phyloP scores from a whole-genome alignment of 1,139 yeast species.

The Magnusiomyces clavatus region DNA sequence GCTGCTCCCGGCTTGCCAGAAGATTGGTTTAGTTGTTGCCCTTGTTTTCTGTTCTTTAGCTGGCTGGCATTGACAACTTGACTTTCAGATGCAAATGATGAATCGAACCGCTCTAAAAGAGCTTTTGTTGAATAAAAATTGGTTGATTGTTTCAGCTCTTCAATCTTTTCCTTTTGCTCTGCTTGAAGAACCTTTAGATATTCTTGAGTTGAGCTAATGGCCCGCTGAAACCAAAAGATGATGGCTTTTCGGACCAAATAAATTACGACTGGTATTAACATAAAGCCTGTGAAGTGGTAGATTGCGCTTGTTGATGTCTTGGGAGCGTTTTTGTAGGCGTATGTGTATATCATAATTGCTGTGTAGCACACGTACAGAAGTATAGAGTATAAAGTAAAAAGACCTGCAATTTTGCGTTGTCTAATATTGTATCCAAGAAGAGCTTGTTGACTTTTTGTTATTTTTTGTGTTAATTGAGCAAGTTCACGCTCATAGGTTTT shows the following conservation, averaged over 20 bases:
- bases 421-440: slow-evolving; percentile 19
- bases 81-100: slow-evolving; percentile 9
- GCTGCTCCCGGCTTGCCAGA: background rate
- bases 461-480: slow-evolving; percentile 23
- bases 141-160: slow-evolving; percentile 69
- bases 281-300: slow-evolving; percentile 13
- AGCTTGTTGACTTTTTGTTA: slow-evolving; percentile 21
- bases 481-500: slow-evolving; percentile 27
- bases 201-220: slow-evolving; percentile 22
- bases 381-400: slow-evolving; percentile 26
- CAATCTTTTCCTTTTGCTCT: slow-evolving; percentile 54
- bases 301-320: slow-evolving; percentile 6
- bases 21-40: background rate
- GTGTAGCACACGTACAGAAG: slow-evolving; percentile 23
- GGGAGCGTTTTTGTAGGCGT: background rate
- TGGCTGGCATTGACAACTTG: slow-evolving; percentile 7
- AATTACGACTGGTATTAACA: slow-evolving; percentile 20
- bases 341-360: slow-evolving; percentile 16
- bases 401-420: slow-evolving; percentile 25
- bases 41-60: background rate
- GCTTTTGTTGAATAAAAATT: slow-evolving; percentile 73
- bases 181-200: slow-evolving; percentile 38
- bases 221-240: slow-evolving; percentile 18
- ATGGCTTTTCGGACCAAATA: slow-evolving; percentile 20
- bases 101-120: slow-evolving; percentile 53